phyloP scores from a whole-genome alignment of 1,139 yeast species.

The Taphrina confusa region DNA sequence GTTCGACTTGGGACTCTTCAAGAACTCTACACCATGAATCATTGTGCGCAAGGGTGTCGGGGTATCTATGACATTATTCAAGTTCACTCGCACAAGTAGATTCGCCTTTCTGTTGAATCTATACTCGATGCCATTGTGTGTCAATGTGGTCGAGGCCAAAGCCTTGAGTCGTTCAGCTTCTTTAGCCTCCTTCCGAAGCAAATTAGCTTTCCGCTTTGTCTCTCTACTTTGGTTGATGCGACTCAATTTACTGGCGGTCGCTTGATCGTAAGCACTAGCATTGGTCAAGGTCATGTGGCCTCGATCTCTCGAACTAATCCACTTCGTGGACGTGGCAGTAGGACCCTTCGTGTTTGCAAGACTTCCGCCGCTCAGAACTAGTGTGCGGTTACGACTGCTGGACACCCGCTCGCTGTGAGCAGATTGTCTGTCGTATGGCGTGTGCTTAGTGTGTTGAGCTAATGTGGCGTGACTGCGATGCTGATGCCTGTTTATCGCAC shows the following conservation, averaged over 20 bases:
- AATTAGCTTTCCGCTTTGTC: slow-evolving; percentile 11
- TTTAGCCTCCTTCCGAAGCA: slow-evolving; percentile 28
- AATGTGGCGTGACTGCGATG: neutral
- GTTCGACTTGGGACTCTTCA: slow-evolving; percentile 44
- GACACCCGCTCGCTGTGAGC: neutral
- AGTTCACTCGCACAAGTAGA: slow-evolving; percentile 41
- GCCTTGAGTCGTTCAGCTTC: slow-evolving; percentile 38
- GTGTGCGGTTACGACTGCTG: slow-evolving; percentile 14
- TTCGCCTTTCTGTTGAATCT: slow-evolving; percentile 41
- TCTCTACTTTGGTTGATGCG: slow-evolving; percentile 22
- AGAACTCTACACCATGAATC: slow-evolving; percentile 43
- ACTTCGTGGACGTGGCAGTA: neutral
- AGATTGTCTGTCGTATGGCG: neutral
- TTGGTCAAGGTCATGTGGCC: slow-evolving; percentile 25
- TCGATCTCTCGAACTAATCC: slow-evolving; percentile 24
- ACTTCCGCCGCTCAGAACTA: neutral
- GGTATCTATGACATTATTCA: neutral
- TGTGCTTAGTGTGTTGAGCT: neutral
- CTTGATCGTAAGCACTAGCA: slow-evolving; percentile 12
- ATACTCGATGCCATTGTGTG: slow-evolving; percentile 43
- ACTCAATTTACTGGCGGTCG: slow-evolving; percentile 14
- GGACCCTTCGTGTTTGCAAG: neutral
- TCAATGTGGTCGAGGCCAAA: slow-evolving; percentile 39
- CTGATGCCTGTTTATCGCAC: slow-evolving; percentile 28
- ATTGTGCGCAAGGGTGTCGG: slow-evolving; percentile 42